These are phyloP conservation scores for Penicillium sp. DNA, from an alignment of 2,329 filamentous ascomycete species.

Conservation along the genomic window DNA sequence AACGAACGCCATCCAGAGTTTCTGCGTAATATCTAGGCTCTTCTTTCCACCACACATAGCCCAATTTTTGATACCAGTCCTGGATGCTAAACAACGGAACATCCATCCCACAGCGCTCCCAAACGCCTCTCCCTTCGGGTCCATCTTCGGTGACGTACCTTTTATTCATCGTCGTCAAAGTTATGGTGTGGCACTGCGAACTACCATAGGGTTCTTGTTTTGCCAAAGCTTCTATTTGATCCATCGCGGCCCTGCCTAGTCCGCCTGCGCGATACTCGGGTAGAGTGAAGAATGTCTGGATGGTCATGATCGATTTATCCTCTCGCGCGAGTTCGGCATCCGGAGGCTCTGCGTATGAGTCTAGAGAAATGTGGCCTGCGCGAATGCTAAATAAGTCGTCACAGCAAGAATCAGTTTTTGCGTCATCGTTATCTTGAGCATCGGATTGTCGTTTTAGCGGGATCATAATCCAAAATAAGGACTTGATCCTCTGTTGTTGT, in stretches of 20 bases:
- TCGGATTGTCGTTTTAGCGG: neutral
- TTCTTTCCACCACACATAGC: constrained; percentile 26
- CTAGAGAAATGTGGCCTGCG: constrained; percentile 27
- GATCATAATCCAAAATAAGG: constrained; percentile 22
- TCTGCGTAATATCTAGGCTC: constrained; percentile 18
- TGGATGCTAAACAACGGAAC: constrained; percentile 16
- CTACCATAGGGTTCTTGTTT: constrained; percentile 17
- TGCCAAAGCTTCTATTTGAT: constrained; percentile 18
- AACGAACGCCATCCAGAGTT: constrained; percentile 12
- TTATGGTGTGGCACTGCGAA: constrained; percentile 17
- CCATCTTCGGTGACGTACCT: constrained; percentile 20
- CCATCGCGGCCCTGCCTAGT: constrained; percentile 19
- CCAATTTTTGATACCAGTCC: constrained; percentile 25
- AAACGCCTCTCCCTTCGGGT: constrained; percentile 15
- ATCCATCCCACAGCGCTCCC: constrained; percentile 11
- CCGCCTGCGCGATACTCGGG: constrained; percentile 19
- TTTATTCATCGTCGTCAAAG: constrained; percentile 19
- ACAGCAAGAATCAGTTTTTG: too few species aligned
- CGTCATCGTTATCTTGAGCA: too few species aligned
- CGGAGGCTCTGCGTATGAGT: constrained; percentile 18
- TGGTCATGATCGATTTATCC: constrained; percentile 14
- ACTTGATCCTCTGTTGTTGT: constrained; percentile 16
- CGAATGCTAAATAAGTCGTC: constrained; percentile 15
- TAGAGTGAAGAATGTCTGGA: constrained; percentile 22
- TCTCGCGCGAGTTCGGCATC: constrained; percentile 16